Evolutionary conservation across 306 rosid genomes (phyloP), one percentile per base, ranked within the genome.

Genomic region (Pyrus communis): DNA sequence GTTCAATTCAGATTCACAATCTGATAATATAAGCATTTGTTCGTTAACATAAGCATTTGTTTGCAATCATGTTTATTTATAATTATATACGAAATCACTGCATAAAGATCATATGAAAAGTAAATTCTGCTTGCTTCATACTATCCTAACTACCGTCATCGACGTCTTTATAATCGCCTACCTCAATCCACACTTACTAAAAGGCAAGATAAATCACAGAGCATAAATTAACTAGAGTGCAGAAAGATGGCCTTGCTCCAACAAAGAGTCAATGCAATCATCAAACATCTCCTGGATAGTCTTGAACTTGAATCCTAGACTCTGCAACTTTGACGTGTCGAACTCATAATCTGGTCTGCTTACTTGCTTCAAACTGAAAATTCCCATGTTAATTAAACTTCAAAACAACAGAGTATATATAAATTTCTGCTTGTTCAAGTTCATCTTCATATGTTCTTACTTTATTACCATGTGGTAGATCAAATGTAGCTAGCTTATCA

Each of bases 281-380:
- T 92, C 90, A 66, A 94, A 94, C 96, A 93, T 93, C 78, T 91
- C 92, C 74, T 88, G 78, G n/a, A 89, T 61, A 21, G 84, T 51
- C 84, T 87, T 91, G 73, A 89, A 93, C 84, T 86, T 63, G 69
- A 91, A 79, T 55, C 98, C 98, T 8, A 89, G 35, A 61, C 85
- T 84, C 85, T 63, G 84, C 78, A 89, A 12, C 83, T 87, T 93
- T 22, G 79, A 70, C 0, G 88, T 89, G 82, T 84, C 79, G 27
- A 88, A 81, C 4, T 93, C 86, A 73, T 88, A 93, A 68, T 57
- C 57, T 52, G 91, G 93, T 27, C 90, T 85, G 67, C 83, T 69
- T 4, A 72, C 38, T 70, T 82, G 77, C 81, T 89, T 73, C 49
- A 90, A 90, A 86, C 98, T 91, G 89, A 42, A 83, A 86, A 55